Evolutionary conservation across 495 filamentous ascomycete genomes (phyloP).

Genomic region (Platismatia glauca): DNA sequence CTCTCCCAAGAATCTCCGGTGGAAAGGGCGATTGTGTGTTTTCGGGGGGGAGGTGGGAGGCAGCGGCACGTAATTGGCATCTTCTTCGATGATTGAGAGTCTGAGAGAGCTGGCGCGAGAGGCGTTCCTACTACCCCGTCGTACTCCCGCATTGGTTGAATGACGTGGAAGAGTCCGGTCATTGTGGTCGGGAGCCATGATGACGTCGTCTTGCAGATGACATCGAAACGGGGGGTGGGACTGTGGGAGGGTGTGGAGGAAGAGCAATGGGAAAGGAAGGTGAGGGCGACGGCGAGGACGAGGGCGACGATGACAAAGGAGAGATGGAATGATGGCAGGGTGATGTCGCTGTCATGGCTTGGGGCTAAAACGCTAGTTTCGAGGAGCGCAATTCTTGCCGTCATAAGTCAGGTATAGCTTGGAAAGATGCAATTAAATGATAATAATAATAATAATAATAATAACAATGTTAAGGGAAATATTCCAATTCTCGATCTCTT

Average conservation of each 20-base stretch:
- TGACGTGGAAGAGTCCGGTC: slow-evolving; percentile 14
- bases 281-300: background rate
- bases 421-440: no score
- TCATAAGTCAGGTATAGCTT: no score
- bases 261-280: background rate
- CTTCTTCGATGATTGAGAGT: slow-evolving; percentile 26
- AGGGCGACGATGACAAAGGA: background rate
- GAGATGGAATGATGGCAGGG: no score
- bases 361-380: no score
- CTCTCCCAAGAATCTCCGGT: slow-evolving; percentile 22
- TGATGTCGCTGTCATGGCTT: no score
- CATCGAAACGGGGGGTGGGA: background rate
- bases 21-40: slow-evolving; percentile 22
- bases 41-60: slow-evolving; percentile 2
- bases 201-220: background rate
- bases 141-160: slow-evolving; percentile 11
- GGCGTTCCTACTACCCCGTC: background rate
- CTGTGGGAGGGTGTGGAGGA: background rate
- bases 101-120: slow-evolving; percentile 17
- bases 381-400: no score
- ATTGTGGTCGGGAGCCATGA: background rate
- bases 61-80: slow-evolving; percentile 11
- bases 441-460: no score
- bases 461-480: no score
- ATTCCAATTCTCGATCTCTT: no score